Conservation (phyloP, 202 grass and related monocot genomes). For the Bolboschoenoplectus hybrid region DNA sequence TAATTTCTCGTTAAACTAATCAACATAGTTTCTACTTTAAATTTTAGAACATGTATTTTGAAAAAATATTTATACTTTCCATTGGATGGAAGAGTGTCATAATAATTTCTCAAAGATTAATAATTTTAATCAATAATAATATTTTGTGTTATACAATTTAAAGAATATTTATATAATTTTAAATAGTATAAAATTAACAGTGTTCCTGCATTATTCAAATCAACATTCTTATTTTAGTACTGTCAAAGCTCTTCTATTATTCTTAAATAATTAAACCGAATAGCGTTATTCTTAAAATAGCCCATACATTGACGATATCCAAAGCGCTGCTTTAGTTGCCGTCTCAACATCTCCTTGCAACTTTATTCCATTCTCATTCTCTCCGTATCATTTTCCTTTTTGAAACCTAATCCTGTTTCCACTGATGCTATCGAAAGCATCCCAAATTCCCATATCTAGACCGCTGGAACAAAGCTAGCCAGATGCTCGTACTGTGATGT, state of each 20-base stretch:
- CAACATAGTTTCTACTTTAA: too few relatives aligned
- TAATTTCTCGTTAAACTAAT: too few relatives aligned
- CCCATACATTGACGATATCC: too few relatives aligned
- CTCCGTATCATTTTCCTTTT: not conserved
- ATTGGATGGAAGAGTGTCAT: too few relatives aligned
- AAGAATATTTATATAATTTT: not conserved
- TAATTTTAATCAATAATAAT: not conserved
- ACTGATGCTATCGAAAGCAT: not conserved
- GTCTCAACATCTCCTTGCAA: not conserved
- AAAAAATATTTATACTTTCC: too few relatives aligned
- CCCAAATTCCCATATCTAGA: not conserved
- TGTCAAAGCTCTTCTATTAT: too few relatives aligned
- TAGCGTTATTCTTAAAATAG: not conserved
- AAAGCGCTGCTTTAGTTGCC: too few relatives aligned
- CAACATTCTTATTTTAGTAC: too few relatives aligned
- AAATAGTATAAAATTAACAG: not conserved
- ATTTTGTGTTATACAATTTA: not conserved
- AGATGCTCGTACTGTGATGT: not conserved
- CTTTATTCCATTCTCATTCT: slow-evolving; percentile 2
- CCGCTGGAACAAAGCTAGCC: not conserved
- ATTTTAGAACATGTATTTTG: too few relatives aligned
- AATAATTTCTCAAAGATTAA: too few relatives aligned
- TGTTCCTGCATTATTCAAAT: not conserved
- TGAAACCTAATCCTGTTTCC: not conserved
- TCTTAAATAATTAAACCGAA: too few relatives aligned